A percentile compares a stretch with the other conserved stretches of the same genome.
These are phyloP conservation scores for Hypoxylon sp. DNA, from an alignment of 2,329 filamentous ascomycete species.

Conservation along the genomic window DNA sequence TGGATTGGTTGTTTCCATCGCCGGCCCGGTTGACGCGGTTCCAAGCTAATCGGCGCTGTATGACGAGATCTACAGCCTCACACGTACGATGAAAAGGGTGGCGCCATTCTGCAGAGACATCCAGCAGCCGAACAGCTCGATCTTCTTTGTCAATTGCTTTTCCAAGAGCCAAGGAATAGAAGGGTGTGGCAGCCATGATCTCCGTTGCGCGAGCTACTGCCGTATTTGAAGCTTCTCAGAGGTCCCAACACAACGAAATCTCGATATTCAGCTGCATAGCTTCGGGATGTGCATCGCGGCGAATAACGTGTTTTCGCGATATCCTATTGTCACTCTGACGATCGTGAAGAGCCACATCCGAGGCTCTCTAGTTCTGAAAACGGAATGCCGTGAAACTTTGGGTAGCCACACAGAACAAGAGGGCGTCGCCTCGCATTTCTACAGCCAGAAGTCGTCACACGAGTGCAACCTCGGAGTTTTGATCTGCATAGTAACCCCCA, in stretches of 20 bases:
- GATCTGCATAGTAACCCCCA: slow-evolving; percentile 39
- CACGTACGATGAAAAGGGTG: slow-evolving; percentile 30
- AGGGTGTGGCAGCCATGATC: slow-evolving; percentile 39
- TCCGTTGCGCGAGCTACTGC: slow-evolving; percentile 34
- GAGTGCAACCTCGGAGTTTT: slow-evolving; percentile 42
- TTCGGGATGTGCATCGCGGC: slow-evolving; percentile 46
- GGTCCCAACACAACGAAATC: slow-evolving; percentile 45
- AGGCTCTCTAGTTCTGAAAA: slow-evolving; percentile 37
- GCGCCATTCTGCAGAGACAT: slow-evolving; percentile 29
- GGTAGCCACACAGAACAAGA: slow-evolving; percentile 50
- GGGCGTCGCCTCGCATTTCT: slow-evolving; percentile 36
- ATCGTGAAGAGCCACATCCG: slow-evolving; percentile 43
- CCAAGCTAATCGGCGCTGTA: slow-evolving; percentile 40
- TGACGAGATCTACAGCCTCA: slow-evolving; percentile 44
- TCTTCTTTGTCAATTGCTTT: slow-evolving; percentile 35
- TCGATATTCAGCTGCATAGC: slow-evolving; percentile 45
- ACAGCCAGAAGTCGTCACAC: slow-evolving; percentile 41
- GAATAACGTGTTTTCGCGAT: slow-evolving; percentile 39
- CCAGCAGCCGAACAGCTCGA: slow-evolving; percentile 24
- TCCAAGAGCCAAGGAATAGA: slow-evolving; percentile 19
- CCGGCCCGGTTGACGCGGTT: slow-evolving; percentile 47
- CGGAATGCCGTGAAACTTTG: slow-evolving; percentile 51
- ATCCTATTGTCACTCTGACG: slow-evolving; percentile 38
- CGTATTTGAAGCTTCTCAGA: slow-evolving; percentile 43
- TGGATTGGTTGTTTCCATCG: slow-evolving; percentile 48